Conservation (phyloP, 495 filamentous ascomycete genomes). For the Aspergillus indologenus region DNA sequence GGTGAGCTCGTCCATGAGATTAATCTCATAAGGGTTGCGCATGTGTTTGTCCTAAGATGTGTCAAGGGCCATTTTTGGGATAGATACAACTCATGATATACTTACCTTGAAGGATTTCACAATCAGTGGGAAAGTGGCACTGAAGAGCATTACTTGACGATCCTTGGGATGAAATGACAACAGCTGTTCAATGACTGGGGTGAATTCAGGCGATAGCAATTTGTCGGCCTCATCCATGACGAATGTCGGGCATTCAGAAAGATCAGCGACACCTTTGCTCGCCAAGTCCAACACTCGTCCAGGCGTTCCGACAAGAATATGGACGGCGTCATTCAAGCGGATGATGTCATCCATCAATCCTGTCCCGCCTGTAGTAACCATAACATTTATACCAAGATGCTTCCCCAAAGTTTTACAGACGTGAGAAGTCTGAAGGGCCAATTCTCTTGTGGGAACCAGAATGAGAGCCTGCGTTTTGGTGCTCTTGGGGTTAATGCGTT, state of each 20-base stretch:
- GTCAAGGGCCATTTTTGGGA: conserved; percentile 8
- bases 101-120: conserved; percentile 89
- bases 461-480: conserved; percentile 94
- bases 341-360: conserved; percentile 95
- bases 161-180: conserved; percentile 92
- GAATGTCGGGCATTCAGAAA: conserved; percentile 95
- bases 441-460: conserved; percentile 91
- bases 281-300: conserved; percentile 93
- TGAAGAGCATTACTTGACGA: conserved; percentile 98
- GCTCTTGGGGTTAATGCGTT: conserved; percentile 93
- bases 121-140: conserved; percentile 91
- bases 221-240: conserved; percentile 99
- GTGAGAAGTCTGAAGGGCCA: conserved; percentile 98
- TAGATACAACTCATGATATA: not conserved
- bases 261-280: conserved; percentile 89
- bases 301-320: conserved; percentile 96
- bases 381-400: conserved; percentile 94
- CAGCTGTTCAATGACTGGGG: conserved; percentile 92
- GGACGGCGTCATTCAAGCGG: conserved; percentile 86
- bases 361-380: conserved; percentile 97
- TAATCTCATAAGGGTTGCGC: conserved; percentile 94
- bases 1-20: conserved; percentile 99
- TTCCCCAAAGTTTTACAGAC: conserved; percentile 98
- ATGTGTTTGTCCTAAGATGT: conserved; percentile 80
- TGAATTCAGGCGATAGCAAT: conserved; percentile 92